Conservation (phyloP, 2,329 filamentous ascomycete species). For the Aspergillus sp. region DNA sequence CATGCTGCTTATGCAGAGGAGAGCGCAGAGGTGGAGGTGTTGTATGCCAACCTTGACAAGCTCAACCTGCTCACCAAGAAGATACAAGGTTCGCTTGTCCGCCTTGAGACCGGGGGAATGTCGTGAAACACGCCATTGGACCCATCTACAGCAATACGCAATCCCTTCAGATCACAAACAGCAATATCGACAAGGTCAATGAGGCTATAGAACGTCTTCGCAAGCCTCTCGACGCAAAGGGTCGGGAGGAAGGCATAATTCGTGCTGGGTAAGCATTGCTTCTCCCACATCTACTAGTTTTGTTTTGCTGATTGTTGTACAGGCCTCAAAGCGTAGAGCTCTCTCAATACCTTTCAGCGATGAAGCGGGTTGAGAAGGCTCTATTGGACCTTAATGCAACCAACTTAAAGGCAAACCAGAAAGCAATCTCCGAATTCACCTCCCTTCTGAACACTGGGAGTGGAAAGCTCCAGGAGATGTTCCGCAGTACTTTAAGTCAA, state of each 20-base stretch:
- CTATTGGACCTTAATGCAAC: conserved; percentile 78
- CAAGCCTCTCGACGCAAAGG: conserved; percentile 88
- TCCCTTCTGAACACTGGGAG: conserved; percentile 74
- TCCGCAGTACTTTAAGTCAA: conserved; percentile 72
- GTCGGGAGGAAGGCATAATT: conserved; percentile 86
- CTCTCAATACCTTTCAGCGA: conserved; percentile 77
- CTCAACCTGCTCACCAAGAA: conserved; percentile 91
- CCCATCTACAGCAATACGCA: conserved; percentile 91
- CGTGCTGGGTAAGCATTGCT: conserved; percentile 58
- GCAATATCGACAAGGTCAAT: conserved; percentile 82
- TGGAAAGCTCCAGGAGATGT: conserved; percentile 76
- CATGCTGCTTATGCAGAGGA: conserved; percentile 60
- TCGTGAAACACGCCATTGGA: conserved; percentile 84
- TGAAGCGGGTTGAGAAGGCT: conserved; percentile 85
- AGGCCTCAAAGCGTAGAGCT: conserved; percentile 78
- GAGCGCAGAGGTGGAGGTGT: conserved; percentile 63
- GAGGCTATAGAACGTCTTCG: conserved; percentile 82
- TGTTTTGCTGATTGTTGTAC: conserved; percentile 1
- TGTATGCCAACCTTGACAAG: conserved; percentile 75
- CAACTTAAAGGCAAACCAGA: conserved; percentile 89
- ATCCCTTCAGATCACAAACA: conserved; percentile 78
- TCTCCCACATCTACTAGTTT: background rate
- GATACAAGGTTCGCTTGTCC: conserved; percentile 80
- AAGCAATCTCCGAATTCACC: conserved; percentile 75
- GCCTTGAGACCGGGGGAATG: conserved; percentile 82